These are phyloP conservation scores for Pinus taeda DNA, from an alignment of 75 land plant genomes.

Conservation along the genomic window DNA sequence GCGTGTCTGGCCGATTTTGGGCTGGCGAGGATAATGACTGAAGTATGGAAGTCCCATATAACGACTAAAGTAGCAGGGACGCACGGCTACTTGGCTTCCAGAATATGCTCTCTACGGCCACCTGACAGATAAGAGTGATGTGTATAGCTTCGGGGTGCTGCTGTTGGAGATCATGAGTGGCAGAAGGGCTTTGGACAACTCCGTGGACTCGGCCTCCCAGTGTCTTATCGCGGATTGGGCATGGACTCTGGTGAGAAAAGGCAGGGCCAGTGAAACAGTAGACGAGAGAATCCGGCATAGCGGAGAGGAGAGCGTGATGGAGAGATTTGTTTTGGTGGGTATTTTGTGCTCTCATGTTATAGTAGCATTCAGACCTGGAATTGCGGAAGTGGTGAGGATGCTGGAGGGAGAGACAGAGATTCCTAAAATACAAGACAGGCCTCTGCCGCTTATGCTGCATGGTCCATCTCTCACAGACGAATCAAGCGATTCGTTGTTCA, in stretches of 20 bases:
- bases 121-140: slow-evolving; percentile 34
- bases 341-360: slow-evolving; percentile 38
- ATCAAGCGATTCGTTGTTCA: not conserved
- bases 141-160: slow-evolving; percentile 39
- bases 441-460: slow-evolving; percentile 13
- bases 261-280: slow-evolving; percentile 17
- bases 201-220: not conserved
- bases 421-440: slow-evolving; percentile 34
- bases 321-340: slow-evolving; percentile 43
- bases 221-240: slow-evolving; percentile 37
- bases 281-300: slow-evolving; percentile 13
- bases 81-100: slow-evolving; percentile 29
- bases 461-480: not conserved
- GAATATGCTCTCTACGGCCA: slow-evolving; percentile 45
- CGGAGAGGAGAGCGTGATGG: slow-evolving; percentile 22
- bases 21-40: slow-evolving; percentile 23
- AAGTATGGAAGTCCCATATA: slow-evolving; percentile 20
- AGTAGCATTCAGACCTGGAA: slow-evolving; percentile 42
- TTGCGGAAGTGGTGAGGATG: slow-evolving; percentile 22
- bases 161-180: slow-evolving; percentile 42
- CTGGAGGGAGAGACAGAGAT: slow-evolving; percentile 27
- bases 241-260: slow-evolving; percentile 29
- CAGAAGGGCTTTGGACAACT: slow-evolving; percentile 17
- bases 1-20: slow-evolving; percentile 45
- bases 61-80: slow-evolving; percentile 44